These are phyloP conservation scores for Trichopus zeylanicus DNA, from an alignment of 116 monocot species.

Conservation along the genomic window DNA sequence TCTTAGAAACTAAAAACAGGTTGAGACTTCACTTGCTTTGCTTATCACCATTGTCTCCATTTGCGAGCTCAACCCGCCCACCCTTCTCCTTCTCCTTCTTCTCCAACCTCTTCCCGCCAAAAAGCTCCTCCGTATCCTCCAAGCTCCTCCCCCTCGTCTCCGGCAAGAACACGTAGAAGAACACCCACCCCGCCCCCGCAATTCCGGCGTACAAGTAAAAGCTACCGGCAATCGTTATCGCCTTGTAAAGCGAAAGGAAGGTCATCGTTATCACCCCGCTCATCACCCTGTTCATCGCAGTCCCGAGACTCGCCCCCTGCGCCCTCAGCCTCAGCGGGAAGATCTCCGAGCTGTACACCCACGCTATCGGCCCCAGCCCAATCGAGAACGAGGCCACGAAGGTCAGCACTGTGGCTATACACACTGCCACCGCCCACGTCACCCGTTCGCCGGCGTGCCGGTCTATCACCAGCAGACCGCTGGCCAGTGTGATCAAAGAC, in stretches of 20 bases:
- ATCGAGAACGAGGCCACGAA: slow-evolving; percentile 32
- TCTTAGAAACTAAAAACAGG: no score
- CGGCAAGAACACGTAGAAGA: slow-evolving; percentile 22
- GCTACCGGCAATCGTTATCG: slow-evolving; percentile 23
- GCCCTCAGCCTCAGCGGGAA: slow-evolving; percentile 18
- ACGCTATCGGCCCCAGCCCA: slow-evolving; percentile 41
- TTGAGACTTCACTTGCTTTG: no score
- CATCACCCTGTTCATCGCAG: slow-evolving; percentile 19
- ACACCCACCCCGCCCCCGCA: slow-evolving; percentile 12
- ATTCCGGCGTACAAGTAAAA: slow-evolving; percentile 20
- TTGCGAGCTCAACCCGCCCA: not conserved
- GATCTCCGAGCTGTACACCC: slow-evolving; percentile 50
- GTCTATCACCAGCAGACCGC: not conserved
- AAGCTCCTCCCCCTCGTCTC: slow-evolving; percentile 18
- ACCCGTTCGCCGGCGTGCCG: not conserved
- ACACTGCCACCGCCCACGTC: not conserved
- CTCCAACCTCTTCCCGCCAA: slow-evolving; percentile 1
- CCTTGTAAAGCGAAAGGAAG: slow-evolving; percentile 24
- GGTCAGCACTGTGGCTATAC: not conserved
- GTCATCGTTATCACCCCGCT: slow-evolving; percentile 24
- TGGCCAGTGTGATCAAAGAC: not conserved
- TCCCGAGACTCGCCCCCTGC: slow-evolving; percentile 15
- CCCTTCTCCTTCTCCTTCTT: not conserved
- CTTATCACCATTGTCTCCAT: not conserved
- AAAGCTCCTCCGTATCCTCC: slow-evolving; percentile 16